Conservation (phyloP, 192 early-diverging fungal species). For the Umbelopsis ramanniana region DNA sequence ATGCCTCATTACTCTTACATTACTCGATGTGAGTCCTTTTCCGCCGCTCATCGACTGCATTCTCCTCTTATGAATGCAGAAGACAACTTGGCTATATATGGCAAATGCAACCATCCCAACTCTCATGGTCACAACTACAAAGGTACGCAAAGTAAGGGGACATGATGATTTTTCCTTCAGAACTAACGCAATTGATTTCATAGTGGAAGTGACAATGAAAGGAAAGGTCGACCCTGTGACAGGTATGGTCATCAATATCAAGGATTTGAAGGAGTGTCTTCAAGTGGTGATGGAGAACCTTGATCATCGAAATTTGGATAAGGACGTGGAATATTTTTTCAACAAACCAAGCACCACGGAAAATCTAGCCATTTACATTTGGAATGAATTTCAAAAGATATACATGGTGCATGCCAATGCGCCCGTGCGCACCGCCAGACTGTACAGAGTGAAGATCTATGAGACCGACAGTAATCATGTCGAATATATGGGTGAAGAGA, state of each 20-base stretch:
- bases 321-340: slow-evolving; percentile 80
- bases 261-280: slow-evolving; percentile 80
- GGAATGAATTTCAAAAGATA: slow-evolving; percentile 57
- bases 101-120: slow-evolving; percentile 86
- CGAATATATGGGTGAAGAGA: slow-evolving; percentile 69
- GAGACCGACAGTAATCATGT: slow-evolving; percentile 77
- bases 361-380: slow-evolving; percentile 88
- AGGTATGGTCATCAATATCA: slow-evolving; percentile 89
- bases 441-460: slow-evolving; percentile 65
- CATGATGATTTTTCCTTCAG: no score
- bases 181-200: no score
- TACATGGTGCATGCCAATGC: slow-evolving; percentile 23
- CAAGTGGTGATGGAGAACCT: slow-evolving; percentile 76
- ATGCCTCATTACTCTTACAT: slow-evolving; percentile 67
- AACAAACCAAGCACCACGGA: slow-evolving; percentile 81
- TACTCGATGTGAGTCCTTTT: slow-evolving; percentile 80
- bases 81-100: slow-evolving; percentile 77
- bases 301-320: slow-evolving; percentile 90
- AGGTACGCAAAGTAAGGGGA: no score
- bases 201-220: slow-evolving; percentile 74
- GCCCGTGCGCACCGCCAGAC: slow-evolving; percentile 22
- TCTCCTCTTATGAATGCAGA: slow-evolving; percentile 70
- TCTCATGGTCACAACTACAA: slow-evolving; percentile 94
- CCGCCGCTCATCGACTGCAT: slow-evolving; percentile 89
- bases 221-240: slow-evolving; percentile 76